phyloP scores from a whole-genome alignment of 345 rosid species.

The Raphanus raphanistrum region DNA sequence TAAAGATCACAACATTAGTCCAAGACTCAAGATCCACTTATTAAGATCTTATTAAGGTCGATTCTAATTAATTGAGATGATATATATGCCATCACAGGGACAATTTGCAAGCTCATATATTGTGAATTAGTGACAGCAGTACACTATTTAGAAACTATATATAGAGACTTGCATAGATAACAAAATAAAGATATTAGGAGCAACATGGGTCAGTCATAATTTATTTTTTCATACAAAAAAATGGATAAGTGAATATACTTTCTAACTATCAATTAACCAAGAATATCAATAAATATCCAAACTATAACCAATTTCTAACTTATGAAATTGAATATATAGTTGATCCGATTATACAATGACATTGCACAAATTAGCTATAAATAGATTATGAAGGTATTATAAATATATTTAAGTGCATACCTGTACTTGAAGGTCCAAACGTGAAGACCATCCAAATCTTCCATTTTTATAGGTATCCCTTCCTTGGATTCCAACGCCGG shows the following conservation, averaged over 20 bases:
- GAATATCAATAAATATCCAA: neutral
- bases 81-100: neutral
- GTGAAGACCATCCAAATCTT: conserved; percentile 76
- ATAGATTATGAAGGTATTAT: neutral
- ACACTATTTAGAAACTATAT: neutral
- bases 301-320: neutral
- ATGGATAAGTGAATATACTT: neutral
- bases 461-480: conserved; percentile 80
- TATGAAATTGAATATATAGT: neutral
- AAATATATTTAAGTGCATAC: conserved; percentile 30
- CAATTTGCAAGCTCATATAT: neutral
- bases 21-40: conserved; percentile 7
- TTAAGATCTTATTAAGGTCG: neutral
- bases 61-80: neutral
- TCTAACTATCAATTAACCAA: neutral
- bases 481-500: conserved; percentile 81
- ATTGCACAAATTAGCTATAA: neutral
- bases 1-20: conserved; percentile 38
- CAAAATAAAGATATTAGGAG: neutral
- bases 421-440: conserved; percentile 94
- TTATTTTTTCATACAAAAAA: neutral
- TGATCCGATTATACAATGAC: neutral
- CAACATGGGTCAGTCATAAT: neutral
- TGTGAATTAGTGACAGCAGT: neutral
- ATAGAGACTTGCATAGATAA: neutral